Evolutionary conservation across 2,329 filamentous ascomycete species (phyloP).

Genomic region (Nothophaeocryptopus gaeumannii): DNA sequence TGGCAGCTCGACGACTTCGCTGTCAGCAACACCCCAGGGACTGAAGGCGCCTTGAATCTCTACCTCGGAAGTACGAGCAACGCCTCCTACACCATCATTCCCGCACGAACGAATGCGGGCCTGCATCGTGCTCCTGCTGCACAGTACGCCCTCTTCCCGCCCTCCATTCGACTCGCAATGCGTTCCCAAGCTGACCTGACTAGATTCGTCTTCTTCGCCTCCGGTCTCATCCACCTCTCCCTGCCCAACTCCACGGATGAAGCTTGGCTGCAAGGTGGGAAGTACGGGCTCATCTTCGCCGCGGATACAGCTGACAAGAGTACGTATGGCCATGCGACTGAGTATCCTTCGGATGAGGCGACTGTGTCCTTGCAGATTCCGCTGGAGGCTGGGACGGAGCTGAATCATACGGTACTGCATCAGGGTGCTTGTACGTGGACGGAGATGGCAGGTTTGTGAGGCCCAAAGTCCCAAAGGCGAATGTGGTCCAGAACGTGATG

Average conservation of each 20-base stretch:
- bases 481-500: too few relatives aligned
- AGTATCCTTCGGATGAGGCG: conserved; percentile 10
- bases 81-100: conserved; percentile 11
- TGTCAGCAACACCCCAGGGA: conserved; percentile 11
- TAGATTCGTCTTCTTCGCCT: conserved; percentile 10
- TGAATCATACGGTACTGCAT: conserved; percentile 18
- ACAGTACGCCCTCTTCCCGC: conserved; percentile 5
- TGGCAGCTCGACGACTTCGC: conserved; percentile 14
- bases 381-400: conserved; percentile 1
- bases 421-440: conserved; percentile 8
- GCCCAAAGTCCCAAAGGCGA: too few relatives aligned
- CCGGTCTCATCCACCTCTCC: conserved; percentile 11
- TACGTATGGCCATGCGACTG: conserved; percentile 11
- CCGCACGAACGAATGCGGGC: conserved; percentile 11
- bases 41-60: conserved; percentile 4
- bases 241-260: conserved; percentile 13
- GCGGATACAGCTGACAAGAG: conserved; percentile 12
- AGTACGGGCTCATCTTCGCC: conserved; percentile 17
- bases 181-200: not conserved
- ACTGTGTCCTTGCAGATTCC: conserved; percentile 12
- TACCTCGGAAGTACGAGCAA: conserved; percentile 8
- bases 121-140: conserved; percentile 13
- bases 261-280: conserved; percentile 12
- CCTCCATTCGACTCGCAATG: not conserved
- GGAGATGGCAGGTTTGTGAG: conserved; percentile 9